phyloP scores from a whole-genome alignment of 495 filamentous ascomycete genomes.

The Daldinia grandis region DNA sequence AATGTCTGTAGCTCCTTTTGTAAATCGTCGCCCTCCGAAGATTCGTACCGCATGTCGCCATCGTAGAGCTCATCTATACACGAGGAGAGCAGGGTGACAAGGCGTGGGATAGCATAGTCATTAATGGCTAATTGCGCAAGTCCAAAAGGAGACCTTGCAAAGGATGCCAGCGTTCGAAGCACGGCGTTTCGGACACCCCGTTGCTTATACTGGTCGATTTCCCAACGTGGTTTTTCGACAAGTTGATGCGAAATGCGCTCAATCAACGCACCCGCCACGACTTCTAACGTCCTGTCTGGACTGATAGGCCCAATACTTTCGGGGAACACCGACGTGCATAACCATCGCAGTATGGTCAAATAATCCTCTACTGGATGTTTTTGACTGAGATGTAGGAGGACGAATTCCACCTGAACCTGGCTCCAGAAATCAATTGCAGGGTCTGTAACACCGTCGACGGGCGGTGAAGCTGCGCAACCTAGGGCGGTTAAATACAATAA shows the following conservation, averaged over 20 bases:
- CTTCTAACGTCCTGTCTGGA: constrained; percentile 43
- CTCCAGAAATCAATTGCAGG: constrained; percentile 54
- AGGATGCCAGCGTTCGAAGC: constrained; percentile 49
- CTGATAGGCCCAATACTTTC: constrained; percentile 55
- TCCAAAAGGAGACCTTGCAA: constrained; percentile 52
- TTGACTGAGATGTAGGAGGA: constrained; percentile 53
- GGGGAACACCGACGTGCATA: constrained; percentile 54
- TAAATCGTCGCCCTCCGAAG: constrained; percentile 27
- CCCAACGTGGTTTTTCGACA: constrained; percentile 51
- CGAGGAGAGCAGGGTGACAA: constrained; percentile 51
- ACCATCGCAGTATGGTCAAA: constrained; percentile 49
- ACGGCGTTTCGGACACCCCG: constrained; percentile 46
- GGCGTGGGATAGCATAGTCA: constrained; percentile 51
- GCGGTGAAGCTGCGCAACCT: constrained; percentile 46
- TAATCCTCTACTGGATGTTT: constrained; percentile 57
- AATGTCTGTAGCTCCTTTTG: constrained; percentile 36
- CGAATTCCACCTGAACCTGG: constrained; percentile 56
- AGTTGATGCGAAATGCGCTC: constrained; percentile 54
- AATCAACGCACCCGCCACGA: constrained; percentile 50
- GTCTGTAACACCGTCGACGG: constrained; percentile 28
- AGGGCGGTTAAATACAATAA: constrained; percentile 53
- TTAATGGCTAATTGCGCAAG: constrained; percentile 49
- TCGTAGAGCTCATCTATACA: constrained; percentile 58
- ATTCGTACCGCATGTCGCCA: constrained; percentile 45
- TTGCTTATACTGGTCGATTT: constrained; percentile 42